Evolutionary conservation across 108 stramenopile species (phyloP).

Genomic region (Conticribra guillardii): DNA sequence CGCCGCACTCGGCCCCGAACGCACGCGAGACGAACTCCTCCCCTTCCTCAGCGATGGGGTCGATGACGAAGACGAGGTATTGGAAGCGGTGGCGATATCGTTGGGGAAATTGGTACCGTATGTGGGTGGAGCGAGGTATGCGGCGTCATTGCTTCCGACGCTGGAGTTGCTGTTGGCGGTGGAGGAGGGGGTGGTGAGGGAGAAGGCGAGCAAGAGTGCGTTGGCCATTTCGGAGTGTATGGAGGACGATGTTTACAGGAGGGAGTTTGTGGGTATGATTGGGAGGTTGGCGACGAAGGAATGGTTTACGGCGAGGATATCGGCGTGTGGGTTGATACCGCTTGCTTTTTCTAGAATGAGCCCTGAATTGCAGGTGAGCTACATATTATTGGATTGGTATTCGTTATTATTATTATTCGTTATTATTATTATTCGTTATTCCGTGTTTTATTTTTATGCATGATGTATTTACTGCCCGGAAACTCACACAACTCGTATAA

Average conservation of each 20-base stretch:
- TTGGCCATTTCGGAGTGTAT: conserved; percentile 57
- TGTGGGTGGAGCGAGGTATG: conserved; percentile 70
- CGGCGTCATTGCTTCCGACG: conserved; percentile 75
- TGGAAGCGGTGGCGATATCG: conserved; percentile 70
- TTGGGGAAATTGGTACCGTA: conserved; percentile 66
- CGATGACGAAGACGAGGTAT: conserved; percentile 89
- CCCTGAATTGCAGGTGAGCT: conserved; percentile 26
- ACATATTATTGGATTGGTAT: no score
- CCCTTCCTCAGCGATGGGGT: conserved; percentile 85
- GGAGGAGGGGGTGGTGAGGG: conserved; percentile 80
- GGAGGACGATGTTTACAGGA: conserved; percentile 52
- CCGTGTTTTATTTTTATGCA: no score
- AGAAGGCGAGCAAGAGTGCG: conserved; percentile 69
- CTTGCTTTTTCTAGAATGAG: conserved; percentile 66
- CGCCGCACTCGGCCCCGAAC: conserved; percentile 66
- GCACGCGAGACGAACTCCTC: conserved; percentile 81
- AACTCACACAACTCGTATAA: no score
- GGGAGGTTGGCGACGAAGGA: conserved; percentile 85
- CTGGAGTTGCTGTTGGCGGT: conserved; percentile 92
- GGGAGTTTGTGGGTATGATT: conserved; percentile 84
- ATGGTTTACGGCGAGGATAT: conserved; percentile 98
- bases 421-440: no score
- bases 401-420: no score
- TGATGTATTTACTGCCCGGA: no score
- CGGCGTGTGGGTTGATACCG: conserved; percentile 85